Evolutionary conservation across 1,139 yeast species (phyloP), one percentile per base, ranked within the genome.

Genomic region (Yamadazyma pseudoaaseri): DNA sequence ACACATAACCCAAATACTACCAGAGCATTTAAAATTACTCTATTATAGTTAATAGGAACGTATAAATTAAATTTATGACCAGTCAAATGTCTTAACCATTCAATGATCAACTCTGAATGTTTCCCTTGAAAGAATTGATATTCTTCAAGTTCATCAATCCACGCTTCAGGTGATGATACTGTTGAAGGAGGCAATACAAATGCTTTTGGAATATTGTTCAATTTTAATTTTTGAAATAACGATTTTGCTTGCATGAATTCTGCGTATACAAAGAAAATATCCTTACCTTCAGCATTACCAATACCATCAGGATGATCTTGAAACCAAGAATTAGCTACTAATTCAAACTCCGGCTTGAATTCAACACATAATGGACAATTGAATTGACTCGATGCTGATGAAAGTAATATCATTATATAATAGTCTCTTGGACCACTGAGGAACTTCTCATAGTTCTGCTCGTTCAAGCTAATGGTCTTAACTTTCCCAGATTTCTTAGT

Each of bases 121-220:
- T 67, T 69, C n/a, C 79, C 82, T 40, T 65, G 72, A 51, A 66
- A 72, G 43, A 78, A 69, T 52, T 70, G 77, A 48, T 76, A 70
- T 39, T 64, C 70, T 14, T 56, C 58, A 44, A 58, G 62, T 16
- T 74, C 76, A 9, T 54, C 48, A 20, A 51, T 42, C 47, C 44
- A 74, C 43, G 51, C 53, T 26, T 44, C 59, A 29, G 55, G 54
- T 39, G 44, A 54, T 33, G 44, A 42, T 32, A 29, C 50, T 29
- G 68, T 57, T n/a, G 80, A 70, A 14, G 94, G 87, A 3, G 71
- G 62, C 56, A 79, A 83, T 41, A 81, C 60, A 59, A 71, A 81
- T 29, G 89, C 54, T 52, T 85, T 81, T 23, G 98, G 98, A 25
- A 92, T 95, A 41, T 79, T 80, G 48, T 77, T 76, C 48, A 92